phyloP scores from a whole-genome alignment of 176 grass and related monocot genomes.

The Thinopyrum elongatum region DNA sequence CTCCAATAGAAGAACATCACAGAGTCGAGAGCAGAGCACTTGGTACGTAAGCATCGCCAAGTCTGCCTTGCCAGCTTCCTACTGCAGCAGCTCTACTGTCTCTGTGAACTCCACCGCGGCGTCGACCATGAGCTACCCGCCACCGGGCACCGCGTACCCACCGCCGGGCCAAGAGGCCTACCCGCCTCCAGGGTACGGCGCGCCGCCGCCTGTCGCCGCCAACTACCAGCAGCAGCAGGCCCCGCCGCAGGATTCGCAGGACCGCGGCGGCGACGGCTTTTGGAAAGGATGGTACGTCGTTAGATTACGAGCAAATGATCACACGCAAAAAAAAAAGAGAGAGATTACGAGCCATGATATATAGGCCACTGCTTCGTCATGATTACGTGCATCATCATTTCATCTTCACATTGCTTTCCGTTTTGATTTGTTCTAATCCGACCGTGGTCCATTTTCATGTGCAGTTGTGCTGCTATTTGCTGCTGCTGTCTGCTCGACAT shows the following conservation, averaged over 20 bases:
- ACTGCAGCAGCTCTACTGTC: not conserved
- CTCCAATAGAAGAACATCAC: not conserved
- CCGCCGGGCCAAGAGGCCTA: constrained; percentile 38
- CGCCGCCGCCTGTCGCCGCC: constrained; percentile 43
- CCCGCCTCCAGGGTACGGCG: constrained; percentile 47
- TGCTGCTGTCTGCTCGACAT: constrained; percentile 69
- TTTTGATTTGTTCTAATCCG: not conserved
- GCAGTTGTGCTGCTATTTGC: constrained; percentile 64
- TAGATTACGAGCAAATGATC: no score
- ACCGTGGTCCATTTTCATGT: not conserved
- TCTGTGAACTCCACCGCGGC: not conserved
- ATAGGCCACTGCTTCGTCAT: not conserved
- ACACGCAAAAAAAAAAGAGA: no score
- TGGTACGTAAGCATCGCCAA: not conserved
- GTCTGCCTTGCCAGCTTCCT: not conserved
- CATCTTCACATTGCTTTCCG: not conserved
- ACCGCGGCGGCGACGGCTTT: constrained; percentile 49
- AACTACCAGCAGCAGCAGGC: constrained; percentile 18
- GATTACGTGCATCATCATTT: not conserved
- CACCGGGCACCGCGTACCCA: constrained; percentile 41
- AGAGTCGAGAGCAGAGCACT: not conserved
- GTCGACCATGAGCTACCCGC: constrained; percentile 26
- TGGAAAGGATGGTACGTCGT: constrained; percentile 67
- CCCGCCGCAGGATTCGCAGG: constrained; percentile 21
- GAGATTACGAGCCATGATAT: constrained; percentile 22